Evolutionary conservation across 2,329 filamentous ascomycete genomes (phyloP), one percentile per base, ranked within the genome.

Genomic region (Aureobasidium lini): DNA sequence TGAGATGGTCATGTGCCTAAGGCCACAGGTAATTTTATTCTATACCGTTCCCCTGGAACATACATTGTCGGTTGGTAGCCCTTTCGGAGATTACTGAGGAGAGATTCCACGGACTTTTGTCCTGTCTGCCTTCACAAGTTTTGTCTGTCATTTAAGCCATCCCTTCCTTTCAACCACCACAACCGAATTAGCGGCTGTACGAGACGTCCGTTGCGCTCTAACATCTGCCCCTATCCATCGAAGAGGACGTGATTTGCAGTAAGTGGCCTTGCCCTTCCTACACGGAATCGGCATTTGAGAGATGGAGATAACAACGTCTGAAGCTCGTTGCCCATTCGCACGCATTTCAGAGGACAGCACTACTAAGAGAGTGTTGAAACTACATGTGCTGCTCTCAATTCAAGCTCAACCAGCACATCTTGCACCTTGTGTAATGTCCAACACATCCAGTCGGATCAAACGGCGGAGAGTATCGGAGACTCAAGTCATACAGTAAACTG

Each of bases 31-130:
- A 54, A 54, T 43, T 34, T 32, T 4, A 42, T 9, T 9, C 10
- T 9, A 7, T 34, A 43, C 11, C 50, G 39, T 42, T n/a, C 50
- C 15, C 39, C 16, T 43, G 37, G 34, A 42, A 43, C 4, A 13
- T 40, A 10, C 50, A 15, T 18, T 34, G 28, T 15, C 9, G 18
- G 50, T 34, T 6, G 6, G 15, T 15, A 18, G 28, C 29, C 50
- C 16, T 56, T 50, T 29, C 52, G 52, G 52, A 56, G 32, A 56
- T 56, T 56, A 31, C 3, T 46, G 52, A 56, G 52, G 52, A 56
- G 52, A 46, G 16, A 56, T 29, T 56, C n/a, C 37, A 37, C 39
- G 52, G 52, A 44, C 39, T 37, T 56, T 34, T 13, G 23, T 16
- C 16, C 15, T 18, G 5, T 4, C 28, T 31, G 34, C 34, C 18